These are phyloP conservation scores for Suillus weaverae DNA, from an alignment of 768 basidiomycete species.

Conservation along the genomic window DNA sequence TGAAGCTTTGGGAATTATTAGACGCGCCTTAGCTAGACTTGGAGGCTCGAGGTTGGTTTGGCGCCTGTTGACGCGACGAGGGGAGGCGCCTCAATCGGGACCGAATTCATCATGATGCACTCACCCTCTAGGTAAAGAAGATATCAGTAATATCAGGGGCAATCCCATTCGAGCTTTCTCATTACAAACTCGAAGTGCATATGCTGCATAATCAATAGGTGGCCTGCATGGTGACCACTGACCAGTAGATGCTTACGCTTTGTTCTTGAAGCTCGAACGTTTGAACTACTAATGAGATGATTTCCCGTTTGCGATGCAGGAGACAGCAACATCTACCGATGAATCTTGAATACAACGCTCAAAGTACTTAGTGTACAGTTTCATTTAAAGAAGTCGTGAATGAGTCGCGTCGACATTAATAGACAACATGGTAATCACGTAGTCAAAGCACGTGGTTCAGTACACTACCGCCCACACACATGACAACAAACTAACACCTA, in stretches of 20 bases:
- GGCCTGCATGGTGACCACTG: not conserved
- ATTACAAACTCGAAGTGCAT: not conserved
- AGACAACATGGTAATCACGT: not conserved
- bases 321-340: too few relatives aligned
- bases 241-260: not conserved
- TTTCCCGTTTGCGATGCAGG: not conserved
- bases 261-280: not conserved
- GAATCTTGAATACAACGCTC: not conserved
- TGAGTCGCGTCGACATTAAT: not conserved
- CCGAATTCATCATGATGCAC: too few relatives aligned
- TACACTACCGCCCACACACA: constrained; percentile 26
- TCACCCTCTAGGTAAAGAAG: too few relatives aligned
- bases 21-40: too few relatives aligned
- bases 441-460: not conserved
- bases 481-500: constrained; percentile 20
- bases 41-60: too few relatives aligned
- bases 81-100: too few relatives aligned
- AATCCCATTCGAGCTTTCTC: too few relatives aligned
- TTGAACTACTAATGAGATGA: not conserved
- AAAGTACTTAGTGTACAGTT: not conserved
- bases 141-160: too few relatives aligned
- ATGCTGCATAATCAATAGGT: not conserved
- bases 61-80: too few relatives aligned
- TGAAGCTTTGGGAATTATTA: too few relatives aligned
- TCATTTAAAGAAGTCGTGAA: not conserved